Evolutionary conservation across 768 basidiomycete genomes (phyloP).

Genomic region (Leucocoprinus leucothites): DNA sequence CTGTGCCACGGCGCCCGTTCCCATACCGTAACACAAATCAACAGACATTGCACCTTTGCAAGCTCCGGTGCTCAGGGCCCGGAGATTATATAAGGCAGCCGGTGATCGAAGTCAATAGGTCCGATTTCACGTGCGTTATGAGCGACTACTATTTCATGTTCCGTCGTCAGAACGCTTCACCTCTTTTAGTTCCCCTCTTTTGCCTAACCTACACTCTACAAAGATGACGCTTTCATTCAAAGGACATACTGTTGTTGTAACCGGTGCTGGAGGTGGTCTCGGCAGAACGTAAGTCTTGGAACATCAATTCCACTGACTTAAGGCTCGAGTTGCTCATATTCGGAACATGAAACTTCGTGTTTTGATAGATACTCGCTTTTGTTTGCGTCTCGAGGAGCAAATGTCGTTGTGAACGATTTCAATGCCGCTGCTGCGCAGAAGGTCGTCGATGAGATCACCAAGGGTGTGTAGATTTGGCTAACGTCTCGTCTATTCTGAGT

Average conservation of each 20-base stretch:
- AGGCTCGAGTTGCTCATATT: conserved; percentile 8
- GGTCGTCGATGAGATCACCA: conserved; percentile 85
- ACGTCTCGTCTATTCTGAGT: not conserved
- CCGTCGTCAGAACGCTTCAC: not conserved
- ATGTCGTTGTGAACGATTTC: conserved; percentile 95
- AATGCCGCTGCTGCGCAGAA: conserved; percentile 84
- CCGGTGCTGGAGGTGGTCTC: conserved; percentile 94
- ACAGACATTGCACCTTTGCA: too few species aligned
- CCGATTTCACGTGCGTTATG: not conserved
- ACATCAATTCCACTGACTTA: not conserved
- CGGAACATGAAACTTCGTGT: not conserved
- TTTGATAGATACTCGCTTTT: conserved; percentile 75
- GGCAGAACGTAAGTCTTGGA: conserved; percentile 73
- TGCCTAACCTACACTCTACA: conserved; percentile 4
- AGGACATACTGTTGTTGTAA: conserved; percentile 89
- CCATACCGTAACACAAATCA: too few species aligned
- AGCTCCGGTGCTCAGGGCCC: not conserved
- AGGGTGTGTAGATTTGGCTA: conserved; percentile 45
- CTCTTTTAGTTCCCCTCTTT: not conserved
- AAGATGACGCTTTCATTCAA: conserved; percentile 70
- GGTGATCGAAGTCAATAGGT: not conserved
- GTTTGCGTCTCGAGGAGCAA: conserved; percentile 91
- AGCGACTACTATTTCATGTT: not conserved
- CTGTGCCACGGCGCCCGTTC: too few species aligned
- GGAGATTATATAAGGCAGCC: not conserved